Evolutionary conservation across 345 rosid species (phyloP).

Genomic region (Nephelium lappaceum): DNA sequence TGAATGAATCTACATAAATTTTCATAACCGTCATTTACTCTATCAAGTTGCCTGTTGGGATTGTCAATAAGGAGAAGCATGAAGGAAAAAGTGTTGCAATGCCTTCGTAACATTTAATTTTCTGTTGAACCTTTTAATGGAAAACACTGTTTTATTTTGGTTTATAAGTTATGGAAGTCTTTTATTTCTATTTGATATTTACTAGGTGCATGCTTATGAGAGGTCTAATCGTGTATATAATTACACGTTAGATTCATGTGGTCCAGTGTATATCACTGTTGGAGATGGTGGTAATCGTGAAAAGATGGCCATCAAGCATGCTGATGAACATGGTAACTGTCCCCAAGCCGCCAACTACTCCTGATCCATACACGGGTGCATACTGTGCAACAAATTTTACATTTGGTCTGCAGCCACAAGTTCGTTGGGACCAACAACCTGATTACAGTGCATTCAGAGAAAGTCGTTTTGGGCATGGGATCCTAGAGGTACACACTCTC

Average conservation of each 20-base stretch:
- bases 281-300: constrained; percentile 90
- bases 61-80: not conserved
- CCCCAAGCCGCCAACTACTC: constrained; percentile 62
- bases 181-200: not conserved
- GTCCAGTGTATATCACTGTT: constrained; percentile 72
- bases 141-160: not conserved
- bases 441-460: constrained; percentile 90
- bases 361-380: constrained; percentile 57
- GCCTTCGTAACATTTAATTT: not conserved
- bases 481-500: constrained; percentile 64
- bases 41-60: not conserved
- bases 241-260: constrained; percentile 84
- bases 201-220: constrained; percentile 92
- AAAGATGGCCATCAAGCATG: constrained; percentile 61
- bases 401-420: constrained; percentile 54
- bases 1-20: not conserved
- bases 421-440: constrained; percentile 93
- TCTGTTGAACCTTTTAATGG: not conserved
- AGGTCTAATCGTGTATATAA: constrained; percentile 88
- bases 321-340: constrained; percentile 85
- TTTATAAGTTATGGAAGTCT: not conserved
- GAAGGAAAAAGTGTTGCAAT: not conserved
- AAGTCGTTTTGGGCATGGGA: constrained; percentile 94
- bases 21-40: not conserved
- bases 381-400: constrained; percentile 84